Percentiles rank a stretch among this genome's conserved stretches.
phyloP scores from a whole-genome alignment of 805 yeast species.

The Kodamaea kakaduensis region DNA sequence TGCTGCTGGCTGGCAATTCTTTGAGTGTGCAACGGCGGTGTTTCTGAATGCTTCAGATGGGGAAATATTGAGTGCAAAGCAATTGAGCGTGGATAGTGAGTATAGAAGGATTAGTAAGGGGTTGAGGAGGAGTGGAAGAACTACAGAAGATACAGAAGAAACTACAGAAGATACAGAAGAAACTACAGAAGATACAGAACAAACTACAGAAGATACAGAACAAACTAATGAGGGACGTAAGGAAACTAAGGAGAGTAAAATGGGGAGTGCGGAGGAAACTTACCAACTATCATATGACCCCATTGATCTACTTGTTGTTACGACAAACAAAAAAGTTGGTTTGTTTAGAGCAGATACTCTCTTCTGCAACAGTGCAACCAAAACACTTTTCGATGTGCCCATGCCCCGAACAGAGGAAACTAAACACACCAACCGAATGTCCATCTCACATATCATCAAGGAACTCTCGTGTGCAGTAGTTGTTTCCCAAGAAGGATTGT shows the following conservation, averaged over 20 bases:
- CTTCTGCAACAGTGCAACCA: slow-evolving; percentile 46
- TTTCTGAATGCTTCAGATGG: slow-evolving; percentile 13
- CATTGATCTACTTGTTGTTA: slow-evolving; percentile 28
- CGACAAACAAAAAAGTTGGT: slow-evolving; percentile 44
- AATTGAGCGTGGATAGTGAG: slow-evolving; percentile 30
- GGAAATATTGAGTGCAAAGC: slow-evolving; percentile 12
- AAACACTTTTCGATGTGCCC: slow-evolving; percentile 36
- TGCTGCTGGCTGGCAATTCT: slow-evolving; percentile 33
- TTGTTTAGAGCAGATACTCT: slow-evolving; percentile 43
- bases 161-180: neutral
- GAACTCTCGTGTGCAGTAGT: slow-evolving; percentile 33
- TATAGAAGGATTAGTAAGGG: slow-evolving; percentile 30
- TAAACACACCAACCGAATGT: slow-evolving; percentile 31
- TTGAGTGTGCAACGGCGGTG: slow-evolving; percentile 15
- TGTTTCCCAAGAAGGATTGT: slow-evolving; percentile 36
- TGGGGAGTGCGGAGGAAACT: no score
- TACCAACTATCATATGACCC: no score
- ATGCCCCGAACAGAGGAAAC: slow-evolving; percentile 36
- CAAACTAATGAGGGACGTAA: no score
- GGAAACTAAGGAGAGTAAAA: slow-evolving; percentile 6
- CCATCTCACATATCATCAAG: slow-evolving; percentile 33
- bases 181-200: slow-evolving; percentile 3
- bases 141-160: no score
- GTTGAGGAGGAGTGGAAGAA: neutral
- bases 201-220: no score